Percentiles rank a stretch among this genome's conserved stretches.
Evolutionary conservation across 2,329 filamentous ascomycete species (phyloP).

Genomic region (Dactylellina sp.): DNA sequence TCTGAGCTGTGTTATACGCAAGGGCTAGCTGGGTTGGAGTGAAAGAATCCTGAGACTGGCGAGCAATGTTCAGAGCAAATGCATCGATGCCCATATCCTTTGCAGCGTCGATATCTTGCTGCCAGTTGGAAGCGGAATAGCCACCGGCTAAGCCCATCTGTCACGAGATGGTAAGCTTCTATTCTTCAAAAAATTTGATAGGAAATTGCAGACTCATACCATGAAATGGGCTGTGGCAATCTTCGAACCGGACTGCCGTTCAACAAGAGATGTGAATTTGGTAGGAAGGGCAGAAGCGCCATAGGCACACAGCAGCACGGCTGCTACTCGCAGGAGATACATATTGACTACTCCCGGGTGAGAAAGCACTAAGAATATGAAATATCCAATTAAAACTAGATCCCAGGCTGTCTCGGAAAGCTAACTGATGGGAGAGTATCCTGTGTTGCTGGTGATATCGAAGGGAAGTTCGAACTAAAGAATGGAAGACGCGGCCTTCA

Average conservation of each 20-base stretch:
- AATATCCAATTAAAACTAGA: constrained; percentile 6
- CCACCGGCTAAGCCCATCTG: constrained; percentile 62
- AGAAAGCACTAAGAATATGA: neutral
- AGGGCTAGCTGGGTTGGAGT: constrained; percentile 61
- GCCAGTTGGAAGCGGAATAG: constrained; percentile 61
- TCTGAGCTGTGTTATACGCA: constrained; percentile 62
- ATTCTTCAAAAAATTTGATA: neutral
- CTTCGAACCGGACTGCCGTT: constrained; percentile 40
- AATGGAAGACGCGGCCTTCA: constrained; percentile 11
- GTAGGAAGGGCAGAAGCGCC: constrained; percentile 46
- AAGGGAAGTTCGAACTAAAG: constrained; percentile 6
- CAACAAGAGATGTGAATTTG: constrained; percentile 4
- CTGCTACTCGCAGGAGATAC: constrained; percentile 35
- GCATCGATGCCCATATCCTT: constrained; percentile 63
- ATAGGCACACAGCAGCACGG: constrained; percentile 46
- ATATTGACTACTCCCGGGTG: constrained; percentile 21
- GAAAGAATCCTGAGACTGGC: constrained; percentile 61
- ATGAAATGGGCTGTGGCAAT: constrained; percentile 49
- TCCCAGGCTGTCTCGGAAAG: neutral
- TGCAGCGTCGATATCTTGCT: constrained; percentile 62
- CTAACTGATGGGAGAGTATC: neutral
- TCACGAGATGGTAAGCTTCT: neutral
- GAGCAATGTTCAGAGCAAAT: constrained; percentile 63
- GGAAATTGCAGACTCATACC: constrained; percentile 10
- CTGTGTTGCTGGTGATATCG: constrained; percentile 20